phyloP scores from a whole-genome alignment of 2,329 filamentous ascomycete genomes.

The Colletotrichum gigasporum region DNA sequence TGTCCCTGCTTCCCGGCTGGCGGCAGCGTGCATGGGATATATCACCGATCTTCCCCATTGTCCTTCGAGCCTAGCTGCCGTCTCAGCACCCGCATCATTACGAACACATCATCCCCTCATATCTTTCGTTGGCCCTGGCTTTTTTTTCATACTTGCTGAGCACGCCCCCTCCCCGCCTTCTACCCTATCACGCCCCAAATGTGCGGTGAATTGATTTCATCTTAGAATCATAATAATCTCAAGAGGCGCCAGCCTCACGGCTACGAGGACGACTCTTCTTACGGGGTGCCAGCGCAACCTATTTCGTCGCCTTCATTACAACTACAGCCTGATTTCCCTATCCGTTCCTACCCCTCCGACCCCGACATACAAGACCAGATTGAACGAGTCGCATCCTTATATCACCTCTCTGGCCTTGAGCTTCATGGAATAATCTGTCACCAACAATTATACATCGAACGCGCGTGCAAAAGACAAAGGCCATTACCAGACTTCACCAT shows the following conservation, averaged over 20 bases:
- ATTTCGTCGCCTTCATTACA: constrained; percentile 35
- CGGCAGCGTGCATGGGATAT: constrained; percentile 57
- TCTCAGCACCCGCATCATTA: constrained; percentile 32
- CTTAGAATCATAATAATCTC: constrained; percentile 44
- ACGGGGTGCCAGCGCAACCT: constrained; percentile 44
- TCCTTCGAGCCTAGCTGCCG: constrained; percentile 34
- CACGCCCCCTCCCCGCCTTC: constrained; percentile 35
- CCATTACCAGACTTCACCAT: constrained; percentile 42
- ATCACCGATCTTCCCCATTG: constrained; percentile 47
- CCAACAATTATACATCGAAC: constrained; percentile 2
- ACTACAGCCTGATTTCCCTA: constrained; percentile 37
- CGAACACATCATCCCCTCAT: constrained; percentile 28
- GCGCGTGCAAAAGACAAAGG: constrained; percentile 44
- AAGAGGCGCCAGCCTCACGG: constrained; percentile 56
- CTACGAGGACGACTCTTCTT: constrained; percentile 47
- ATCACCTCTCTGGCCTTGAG: constrained; percentile 44
- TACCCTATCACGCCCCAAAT: constrained; percentile 40
- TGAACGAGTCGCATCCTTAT: constrained; percentile 40
- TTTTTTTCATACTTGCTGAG: constrained; percentile 31
- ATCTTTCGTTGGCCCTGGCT: constrained; percentile 37
- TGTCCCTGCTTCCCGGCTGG: constrained; percentile 46
- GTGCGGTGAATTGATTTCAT: constrained; percentile 51
- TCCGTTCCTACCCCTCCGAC: no score
- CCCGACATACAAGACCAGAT: constrained; percentile 38
- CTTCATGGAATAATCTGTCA: constrained; percentile 37